These are phyloP conservation scores for Epichloe bromicola DNA, from an alignment of 2,329 filamentous ascomycete genomes.

Conservation along the genomic window DNA sequence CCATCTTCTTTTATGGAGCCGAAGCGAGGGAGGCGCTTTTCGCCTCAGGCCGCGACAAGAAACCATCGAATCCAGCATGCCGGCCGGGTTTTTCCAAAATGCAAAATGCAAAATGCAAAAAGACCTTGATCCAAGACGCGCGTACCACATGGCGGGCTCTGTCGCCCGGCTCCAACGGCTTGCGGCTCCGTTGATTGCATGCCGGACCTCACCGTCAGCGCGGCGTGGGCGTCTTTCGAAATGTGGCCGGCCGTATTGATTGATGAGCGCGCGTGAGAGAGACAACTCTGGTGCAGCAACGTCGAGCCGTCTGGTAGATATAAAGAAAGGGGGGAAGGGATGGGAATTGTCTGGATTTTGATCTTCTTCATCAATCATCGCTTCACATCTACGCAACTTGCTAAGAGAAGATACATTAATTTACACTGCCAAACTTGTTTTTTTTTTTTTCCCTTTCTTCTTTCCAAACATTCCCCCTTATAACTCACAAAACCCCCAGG, in stretches of 20 bases:
- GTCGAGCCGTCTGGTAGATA: background rate
- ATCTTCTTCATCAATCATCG: background rate
- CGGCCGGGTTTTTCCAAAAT: background rate
- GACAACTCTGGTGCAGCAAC: background rate
- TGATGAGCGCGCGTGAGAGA: background rate
- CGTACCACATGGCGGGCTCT: background rate
- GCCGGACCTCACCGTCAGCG: background rate
- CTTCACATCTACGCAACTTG: background rate
- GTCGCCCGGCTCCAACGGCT: background rate
- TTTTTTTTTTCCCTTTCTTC: background rate
- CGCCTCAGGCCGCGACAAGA: background rate
- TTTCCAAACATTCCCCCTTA: too few relatives aligned
- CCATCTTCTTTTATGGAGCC: background rate
- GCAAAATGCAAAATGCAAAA: too few relatives aligned
- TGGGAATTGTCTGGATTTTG: background rate
- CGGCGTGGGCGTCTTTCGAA: background rate
- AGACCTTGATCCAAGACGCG: background rate
- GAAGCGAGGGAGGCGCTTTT: background rate
- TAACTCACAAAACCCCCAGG: too few relatives aligned
- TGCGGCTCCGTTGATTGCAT: conserved; percentile 1
- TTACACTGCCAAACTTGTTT: background rate
- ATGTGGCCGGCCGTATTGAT: background rate
- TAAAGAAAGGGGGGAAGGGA: background rate
- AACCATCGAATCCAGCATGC: conserved; percentile 1
- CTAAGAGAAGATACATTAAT: background rate